Percentiles rank a stretch among this genome's conserved stretches.
phyloP scores from a whole-genome alignment of 139 green algal species.

The Chlamydomonas schloesseri region DNA sequence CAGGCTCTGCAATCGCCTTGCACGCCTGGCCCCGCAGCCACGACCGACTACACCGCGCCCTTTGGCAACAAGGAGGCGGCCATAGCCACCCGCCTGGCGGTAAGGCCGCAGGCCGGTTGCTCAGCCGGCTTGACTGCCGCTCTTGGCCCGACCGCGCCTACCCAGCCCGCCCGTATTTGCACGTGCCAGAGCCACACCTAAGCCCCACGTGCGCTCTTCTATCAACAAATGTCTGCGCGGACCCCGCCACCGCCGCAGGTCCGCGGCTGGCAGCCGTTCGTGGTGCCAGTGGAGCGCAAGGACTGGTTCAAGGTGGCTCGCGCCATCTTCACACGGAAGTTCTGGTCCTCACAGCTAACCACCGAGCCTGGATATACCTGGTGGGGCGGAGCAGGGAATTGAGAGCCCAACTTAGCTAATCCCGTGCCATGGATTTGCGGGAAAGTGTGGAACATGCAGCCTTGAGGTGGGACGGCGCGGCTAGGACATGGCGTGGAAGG shows the following conservation, averaged over 20 bases:
- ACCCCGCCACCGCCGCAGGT: slow-evolving; percentile 13
- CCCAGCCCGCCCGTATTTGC: too few relatives aligned
- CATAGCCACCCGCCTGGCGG: not conserved
- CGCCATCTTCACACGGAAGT: slow-evolving; percentile 61
- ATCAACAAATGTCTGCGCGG: not conserved
- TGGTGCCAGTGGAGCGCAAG: slow-evolving; percentile 61
- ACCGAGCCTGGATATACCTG: slow-evolving; percentile 65
- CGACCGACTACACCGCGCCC: slow-evolving; percentile 30
- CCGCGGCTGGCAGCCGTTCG: slow-evolving; percentile 59
- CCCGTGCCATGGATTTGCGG: too few relatives aligned
- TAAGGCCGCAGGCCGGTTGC: not conserved
- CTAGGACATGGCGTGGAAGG: too few relatives aligned
- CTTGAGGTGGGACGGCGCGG: too few relatives aligned
- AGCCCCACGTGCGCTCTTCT: not conserved
- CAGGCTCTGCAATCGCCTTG: too few relatives aligned
- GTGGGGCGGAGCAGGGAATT: slow-evolving; percentile 39
- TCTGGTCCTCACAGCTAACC: slow-evolving; percentile 65
- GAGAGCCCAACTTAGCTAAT: too few relatives aligned
- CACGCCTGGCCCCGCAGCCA: too few relatives aligned
- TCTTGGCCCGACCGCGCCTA: too few relatives aligned
- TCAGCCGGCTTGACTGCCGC: too few relatives aligned
- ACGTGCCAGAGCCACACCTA: too few relatives aligned
- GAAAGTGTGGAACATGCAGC: too few relatives aligned
- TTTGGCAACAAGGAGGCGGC: slow-evolving; percentile 32
- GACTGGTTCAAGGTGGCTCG: slow-evolving; percentile 71